Percentiles rank a stretch among this genome's conserved stretches.
phyloP scores from a whole-genome alignment of 352 stramenopile species.

The Phytophthora lateralis region DNA sequence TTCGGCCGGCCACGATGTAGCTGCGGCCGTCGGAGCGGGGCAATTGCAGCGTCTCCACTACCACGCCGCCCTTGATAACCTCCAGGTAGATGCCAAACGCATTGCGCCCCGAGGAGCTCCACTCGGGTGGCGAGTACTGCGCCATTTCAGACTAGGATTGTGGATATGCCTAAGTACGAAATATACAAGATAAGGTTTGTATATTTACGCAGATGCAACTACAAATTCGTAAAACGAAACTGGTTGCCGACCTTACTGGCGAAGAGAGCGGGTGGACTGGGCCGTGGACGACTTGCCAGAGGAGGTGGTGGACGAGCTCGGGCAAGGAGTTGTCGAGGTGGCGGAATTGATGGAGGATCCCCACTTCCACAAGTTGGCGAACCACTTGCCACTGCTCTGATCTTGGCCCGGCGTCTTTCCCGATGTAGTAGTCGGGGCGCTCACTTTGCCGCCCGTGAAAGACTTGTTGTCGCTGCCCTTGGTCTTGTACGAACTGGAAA shows the following conservation, averaged over 20 bases:
- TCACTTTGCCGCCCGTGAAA: background rate
- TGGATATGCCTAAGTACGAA: background rate
- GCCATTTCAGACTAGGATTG: slow-evolving; percentile 22
- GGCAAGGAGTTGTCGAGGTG: background rate
- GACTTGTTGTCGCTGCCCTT: background rate
- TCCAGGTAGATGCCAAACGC: slow-evolving; percentile 64
- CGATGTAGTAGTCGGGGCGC: background rate
- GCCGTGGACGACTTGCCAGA: background rate
- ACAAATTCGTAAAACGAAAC: too few species aligned
- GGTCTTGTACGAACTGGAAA: background rate
- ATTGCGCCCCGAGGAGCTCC: slow-evolving; percentile 54
- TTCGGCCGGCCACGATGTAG: slow-evolving; percentile 61
- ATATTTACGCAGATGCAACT: background rate
- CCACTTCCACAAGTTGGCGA: background rate
- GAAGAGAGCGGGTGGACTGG: background rate
- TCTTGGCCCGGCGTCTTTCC: background rate
- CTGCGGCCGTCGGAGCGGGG: slow-evolving; percentile 32
- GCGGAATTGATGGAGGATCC: background rate
- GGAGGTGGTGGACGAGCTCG: background rate
- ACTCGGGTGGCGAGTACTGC: slow-evolving; percentile 54
- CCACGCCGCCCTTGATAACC: slow-evolving; percentile 66
- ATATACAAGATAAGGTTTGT: background rate
- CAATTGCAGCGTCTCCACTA: slow-evolving; percentile 55
- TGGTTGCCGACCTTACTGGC: background rate
- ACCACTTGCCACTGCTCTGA: background rate